A percentile compares a stretch with the other conserved stretches of the same genome.
These are phyloP conservation scores for Clonostachys byssicola DNA, from an alignment of 2,329 filamentous ascomycete genomes.

Conservation along the genomic window DNA sequence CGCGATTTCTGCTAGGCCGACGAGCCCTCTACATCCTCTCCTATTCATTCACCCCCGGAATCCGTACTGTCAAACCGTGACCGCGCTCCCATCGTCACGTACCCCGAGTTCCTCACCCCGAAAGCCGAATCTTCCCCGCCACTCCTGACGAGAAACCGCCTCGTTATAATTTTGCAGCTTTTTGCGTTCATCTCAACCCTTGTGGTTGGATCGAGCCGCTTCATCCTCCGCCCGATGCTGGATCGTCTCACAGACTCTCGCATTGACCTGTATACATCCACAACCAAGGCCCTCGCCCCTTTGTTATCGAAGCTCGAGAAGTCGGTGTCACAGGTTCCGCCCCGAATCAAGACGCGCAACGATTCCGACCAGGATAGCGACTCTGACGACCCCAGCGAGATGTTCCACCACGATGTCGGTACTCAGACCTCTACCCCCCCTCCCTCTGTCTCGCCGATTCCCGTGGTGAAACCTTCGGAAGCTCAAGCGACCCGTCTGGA, in stretches of 20 bases:
- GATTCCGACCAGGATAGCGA: conserved; percentile 27
- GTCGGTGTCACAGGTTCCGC: conserved; percentile 60
- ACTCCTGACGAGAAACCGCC: conserved; percentile 54
- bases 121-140: conserved; percentile 57
- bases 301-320: conserved; percentile 48
- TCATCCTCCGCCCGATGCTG: conserved; percentile 61
- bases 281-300: conserved; percentile 36
- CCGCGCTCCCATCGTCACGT: conserved; percentile 61
- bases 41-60: conserved; percentile 13
- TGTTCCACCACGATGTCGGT: conserved; percentile 78
- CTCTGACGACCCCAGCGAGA: conserved; percentile 65
- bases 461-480: conserved; percentile 19
- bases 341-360: conserved; percentile 11
- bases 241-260: conserved; percentile 46
- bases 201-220: conserved; percentile 68
- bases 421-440: conserved; percentile 61
- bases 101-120: conserved; percentile 59
- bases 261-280: conserved; percentile 44
- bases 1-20: neutral
- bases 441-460: neutral
- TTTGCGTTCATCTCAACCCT: conserved; percentile 55
- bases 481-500: conserved; percentile 36
- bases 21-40: conserved; percentile 11
- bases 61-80: conserved; percentile 20
- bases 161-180: conserved; percentile 56